Conservation (phyloP, 2,329 filamentous ascomycete genomes). For the Monilinia fructicola region DNA sequence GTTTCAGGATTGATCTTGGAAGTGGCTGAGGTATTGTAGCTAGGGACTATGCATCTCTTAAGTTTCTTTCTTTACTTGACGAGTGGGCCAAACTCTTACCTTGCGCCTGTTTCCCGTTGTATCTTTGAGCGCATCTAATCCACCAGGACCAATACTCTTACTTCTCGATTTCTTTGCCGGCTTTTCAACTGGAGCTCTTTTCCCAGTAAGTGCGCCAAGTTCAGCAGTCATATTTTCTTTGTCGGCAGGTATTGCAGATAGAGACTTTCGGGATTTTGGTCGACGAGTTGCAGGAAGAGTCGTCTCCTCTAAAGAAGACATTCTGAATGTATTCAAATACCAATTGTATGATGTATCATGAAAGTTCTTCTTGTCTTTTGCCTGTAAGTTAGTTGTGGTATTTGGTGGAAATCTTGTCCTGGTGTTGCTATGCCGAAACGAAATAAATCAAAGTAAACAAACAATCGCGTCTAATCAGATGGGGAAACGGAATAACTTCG, state of each 20-base stretch:
- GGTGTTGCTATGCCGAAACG: conserved; percentile 26
- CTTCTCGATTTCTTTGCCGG: conserved; percentile 71
- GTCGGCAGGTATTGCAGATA: conserved; percentile 62
- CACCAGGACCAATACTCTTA: conserved; percentile 93
- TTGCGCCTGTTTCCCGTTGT: conserved; percentile 75
- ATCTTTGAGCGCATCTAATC: conserved; percentile 77
- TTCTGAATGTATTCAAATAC: conserved; percentile 31
- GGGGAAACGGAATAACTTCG: conserved; percentile 10
- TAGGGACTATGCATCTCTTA: conserved; percentile 34
- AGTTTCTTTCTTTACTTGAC: conserved; percentile 22
- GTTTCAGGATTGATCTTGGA: conserved; percentile 76
- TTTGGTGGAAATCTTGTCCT: conserved; percentile 26
- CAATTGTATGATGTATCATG: background rate
- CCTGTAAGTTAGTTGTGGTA: conserved; percentile 15
- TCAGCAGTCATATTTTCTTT: conserved; percentile 79
- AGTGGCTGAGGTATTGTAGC: conserved; percentile 44
- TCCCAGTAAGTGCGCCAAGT: conserved; percentile 48
- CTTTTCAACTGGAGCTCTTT: conserved; percentile 32
- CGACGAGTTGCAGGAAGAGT: conserved; percentile 58
- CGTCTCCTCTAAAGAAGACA: conserved; percentile 46
- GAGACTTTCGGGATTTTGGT: conserved; percentile 64
- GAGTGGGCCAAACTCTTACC: conserved; percentile 51
- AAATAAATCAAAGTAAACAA: conserved; percentile 33
- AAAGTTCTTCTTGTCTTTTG: background rate
- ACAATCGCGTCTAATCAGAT: conserved; percentile 17